A percentile compares a stretch with the other conserved stretches of the same genome.
These are phyloP conservation scores for Picea glauca DNA, from an alignment of 75 land plant genomes.

Conservation along the genomic window DNA sequence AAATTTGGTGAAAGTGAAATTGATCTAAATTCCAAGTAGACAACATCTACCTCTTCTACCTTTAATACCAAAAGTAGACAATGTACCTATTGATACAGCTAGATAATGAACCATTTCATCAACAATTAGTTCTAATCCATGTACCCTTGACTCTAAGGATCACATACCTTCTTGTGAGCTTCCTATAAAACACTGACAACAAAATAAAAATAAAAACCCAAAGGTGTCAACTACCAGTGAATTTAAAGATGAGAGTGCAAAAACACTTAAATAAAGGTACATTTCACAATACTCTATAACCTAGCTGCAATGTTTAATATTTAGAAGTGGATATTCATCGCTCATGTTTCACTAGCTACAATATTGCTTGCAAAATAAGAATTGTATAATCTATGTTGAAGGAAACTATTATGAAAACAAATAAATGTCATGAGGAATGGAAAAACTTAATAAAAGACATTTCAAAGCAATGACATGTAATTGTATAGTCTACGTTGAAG, in stretches of 20 bases:
- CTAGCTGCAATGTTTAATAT: not conserved
- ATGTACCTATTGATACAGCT: conserved; percentile 40
- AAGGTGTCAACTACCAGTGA: not conserved
- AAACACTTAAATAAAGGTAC: not conserved
- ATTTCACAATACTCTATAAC: not conserved
- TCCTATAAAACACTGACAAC: conserved; percentile 50
- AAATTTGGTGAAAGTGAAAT: no score
- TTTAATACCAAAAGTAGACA: conserved; percentile 7
- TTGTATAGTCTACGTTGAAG: not conserved
- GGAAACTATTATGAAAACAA: no score
- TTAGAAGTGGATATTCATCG: no score
- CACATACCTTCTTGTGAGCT: conserved; percentile 60
- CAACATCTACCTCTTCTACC: conserved; percentile 35
- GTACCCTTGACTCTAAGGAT: conserved; percentile 52
- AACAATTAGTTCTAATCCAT: conserved; percentile 53
- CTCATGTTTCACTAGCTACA: no score
- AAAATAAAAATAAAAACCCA: not conserved
- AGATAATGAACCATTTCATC: conserved; percentile 60
- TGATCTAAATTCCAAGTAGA: not conserved
- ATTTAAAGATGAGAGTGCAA: not conserved
- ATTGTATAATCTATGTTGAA: not conserved
- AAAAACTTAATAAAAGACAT: no score
- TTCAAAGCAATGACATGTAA: no score
- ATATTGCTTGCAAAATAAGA: not conserved
- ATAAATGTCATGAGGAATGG: no score